Base-by-base conservation (phyloP, 1,284 basidiomycete species). In the Serendipita sp. region DNA sequence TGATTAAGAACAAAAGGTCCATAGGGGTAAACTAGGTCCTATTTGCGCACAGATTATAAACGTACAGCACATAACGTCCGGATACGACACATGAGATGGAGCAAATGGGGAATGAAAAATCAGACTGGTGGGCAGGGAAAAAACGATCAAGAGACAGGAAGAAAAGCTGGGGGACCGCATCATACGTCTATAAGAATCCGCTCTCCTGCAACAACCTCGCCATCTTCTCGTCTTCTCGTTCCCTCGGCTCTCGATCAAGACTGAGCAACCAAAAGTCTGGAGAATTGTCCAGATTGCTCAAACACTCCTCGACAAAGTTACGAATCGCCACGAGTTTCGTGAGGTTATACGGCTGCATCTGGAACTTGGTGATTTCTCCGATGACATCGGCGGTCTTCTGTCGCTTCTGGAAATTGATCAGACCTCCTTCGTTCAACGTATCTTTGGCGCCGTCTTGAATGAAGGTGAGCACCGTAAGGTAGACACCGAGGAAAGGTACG, bases 381-480 rank as follows among this genome's bases (percentile, higher is more conserved):
- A 99, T 92, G 67, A 98, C 88, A 70, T 97, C 93, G 6, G 93
- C 93, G 0, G 92, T 87, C 72, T 91, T 91, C 69, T 91, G 86
- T 6, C 94, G 85, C 74, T 99, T 99, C 71, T 87, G 85, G 76
- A 99, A 99, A 75, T 99, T 98, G 76, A 99, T 87, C 67, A 97
- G 78, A 66, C 83, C 80, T 34, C 85, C 87, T 43, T 74, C 73
- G 26, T 84, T 82, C 3, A 91, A 75, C 64, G 83, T 83, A 75
- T 99, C 92, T 63, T 91, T 88, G 71, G 94, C 94, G n/a, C 95
- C 96, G 70, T 99, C 96, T 73, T 97, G 93, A 72, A 97, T 96
- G 74, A 99, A 98, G 2, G 93, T 94, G 64, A 99, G 78, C 29
- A 91, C 92, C 2, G 94, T 93, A 17, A 99, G 81, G 77, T 96